Base-by-base conservation (phyloP, 441 rosid species). In the Cnidoscolus chayamansa region DNA sequence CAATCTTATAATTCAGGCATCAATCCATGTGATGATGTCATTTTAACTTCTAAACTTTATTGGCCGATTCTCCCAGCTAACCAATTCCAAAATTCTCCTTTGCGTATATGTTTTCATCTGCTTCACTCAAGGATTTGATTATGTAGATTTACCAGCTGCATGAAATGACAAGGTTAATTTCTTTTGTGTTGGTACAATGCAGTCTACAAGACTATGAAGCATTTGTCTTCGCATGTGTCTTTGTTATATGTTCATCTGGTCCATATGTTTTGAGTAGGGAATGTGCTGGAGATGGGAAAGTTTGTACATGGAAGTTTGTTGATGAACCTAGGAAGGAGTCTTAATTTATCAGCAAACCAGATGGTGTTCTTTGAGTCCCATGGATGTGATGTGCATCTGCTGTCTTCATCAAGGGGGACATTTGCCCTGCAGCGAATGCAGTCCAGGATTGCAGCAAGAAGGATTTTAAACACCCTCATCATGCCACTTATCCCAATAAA, bases 271-370 rank as follows among this genome's bases (percentile, higher is more conserved):
- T 47, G 54, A 20, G 15, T 32, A 62, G 7, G 54, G 32, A 49
- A 62, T 54, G 45, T 40, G 8, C 15, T 49, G 59, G 47, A 73
- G 47, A 68, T 71, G 60, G 51, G 43, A 58, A 73, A 61, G 69
- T 11, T 72, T 20, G 35, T 54, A n/a, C 31, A 69, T 17, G 49
- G n/a, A 17, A 65, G 16, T 16, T 43, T 61, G 49, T 31, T 59
- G 69, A 66, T 17, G 48, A 58, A 58, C 55, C 61, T 66, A 72
- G 75, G 49, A 51, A 67, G 58, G 65, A 61, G 48, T 53, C 35
- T 47, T 31, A 54, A 30, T 63, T 15, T 37, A 47, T 65, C 49
- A 61, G 49, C 17, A 43, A 48, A 17, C 48, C 67, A 59, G 59
- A 30, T 15, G 70, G 12, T 30, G 53, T 43, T 40, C 43, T 62